Base-by-base conservation (phyloP, 345 rosid genomes). In the Brassica nigra region DNA sequence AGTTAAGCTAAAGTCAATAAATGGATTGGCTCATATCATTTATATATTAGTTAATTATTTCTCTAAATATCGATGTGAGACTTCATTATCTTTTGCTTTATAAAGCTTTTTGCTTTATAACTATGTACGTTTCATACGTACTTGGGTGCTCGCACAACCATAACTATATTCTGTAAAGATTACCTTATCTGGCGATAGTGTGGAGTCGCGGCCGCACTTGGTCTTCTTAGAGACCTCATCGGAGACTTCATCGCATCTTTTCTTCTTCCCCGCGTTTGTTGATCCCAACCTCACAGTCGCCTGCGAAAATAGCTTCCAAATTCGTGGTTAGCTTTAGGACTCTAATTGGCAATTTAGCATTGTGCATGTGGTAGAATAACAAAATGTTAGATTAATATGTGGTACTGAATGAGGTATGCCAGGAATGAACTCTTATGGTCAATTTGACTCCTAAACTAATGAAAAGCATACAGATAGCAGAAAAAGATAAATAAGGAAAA, bases 171-270 rank as follows among this genome's bases (percentile, higher is more conserved):
- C n/a, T 34, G 6, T 47, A 34, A 16, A 62, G 59, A 37, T 75
- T 88, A 93, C 98, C 92, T 91, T 91, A 6, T 71, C 77, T 4
- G 94, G 83, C 54, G 97, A 86, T 73, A 85, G 84, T 39, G 87
- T 64, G 63, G 92, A 85, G 77, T 58, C 84, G 1, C 49, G 88
- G 7, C 83, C 87, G 18, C 80, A 85, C 82, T 88, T 91, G 31
- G 93, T 77, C 71, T 89, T 91, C 67, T 88, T 91, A 6, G 64
- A 66, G 30, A 70, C 80, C 37, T 85, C 77, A 27, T 87, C 90
- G 15, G 90, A 83, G 70, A 57, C 73, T 58, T 88, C 89, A 71
- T 89, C 89, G 30, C 68, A 78, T 87, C 89, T 85, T 83, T 86
- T 93, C 86, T 86, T 93, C 83, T 88, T 91, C 14, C 86, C 89